phyloP scores from a whole-genome alignment of 192 early-diverging fungal species.

The Oehlia diaphana region DNA sequence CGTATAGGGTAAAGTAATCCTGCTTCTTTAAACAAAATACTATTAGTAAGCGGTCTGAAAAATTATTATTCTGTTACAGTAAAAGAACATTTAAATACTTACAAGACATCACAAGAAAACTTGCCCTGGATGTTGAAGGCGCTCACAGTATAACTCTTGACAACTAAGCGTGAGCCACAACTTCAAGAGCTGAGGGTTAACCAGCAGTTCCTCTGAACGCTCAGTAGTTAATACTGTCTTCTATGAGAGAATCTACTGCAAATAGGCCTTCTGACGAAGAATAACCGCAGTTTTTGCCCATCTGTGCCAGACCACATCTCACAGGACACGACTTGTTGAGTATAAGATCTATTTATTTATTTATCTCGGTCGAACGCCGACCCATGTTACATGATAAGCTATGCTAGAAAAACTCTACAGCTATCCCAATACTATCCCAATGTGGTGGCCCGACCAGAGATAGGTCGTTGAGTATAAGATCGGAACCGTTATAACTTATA shows the following conservation, averaged over 20 bases:
- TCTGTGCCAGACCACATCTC: conserved; percentile 21
- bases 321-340: not conserved
- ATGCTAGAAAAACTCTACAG: too few relatives aligned
- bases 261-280: conserved; percentile 29
- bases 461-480: too few relatives aligned
- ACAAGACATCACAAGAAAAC: conserved; percentile 13
- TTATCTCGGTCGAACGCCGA: too few relatives aligned
- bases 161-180: conserved; percentile 27
- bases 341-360: too few relatives aligned
- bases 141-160: conserved; percentile 32
- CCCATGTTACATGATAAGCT: too few relatives aligned
- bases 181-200: conserved; percentile 15
- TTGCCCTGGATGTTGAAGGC: not conserved
- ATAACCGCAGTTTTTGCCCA: conserved; percentile 19
- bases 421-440: too few relatives aligned
- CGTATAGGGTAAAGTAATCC: conserved; percentile 13
- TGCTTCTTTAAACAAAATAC: not conserved
- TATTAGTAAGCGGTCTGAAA: not conserved
- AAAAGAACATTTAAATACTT: conserved; percentile 13
- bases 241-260: conserved; percentile 29
- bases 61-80: not conserved
- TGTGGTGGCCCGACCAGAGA: too few relatives aligned
- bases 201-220: conserved; percentile 25
- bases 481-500: too few relatives aligned
- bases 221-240: conserved; percentile 31